Percentiles rank a stretch among this genome's conserved stretches.
phyloP scores from a whole-genome alignment of 129 eudicot genomes.

The Pulicaria dysenterica region DNA sequence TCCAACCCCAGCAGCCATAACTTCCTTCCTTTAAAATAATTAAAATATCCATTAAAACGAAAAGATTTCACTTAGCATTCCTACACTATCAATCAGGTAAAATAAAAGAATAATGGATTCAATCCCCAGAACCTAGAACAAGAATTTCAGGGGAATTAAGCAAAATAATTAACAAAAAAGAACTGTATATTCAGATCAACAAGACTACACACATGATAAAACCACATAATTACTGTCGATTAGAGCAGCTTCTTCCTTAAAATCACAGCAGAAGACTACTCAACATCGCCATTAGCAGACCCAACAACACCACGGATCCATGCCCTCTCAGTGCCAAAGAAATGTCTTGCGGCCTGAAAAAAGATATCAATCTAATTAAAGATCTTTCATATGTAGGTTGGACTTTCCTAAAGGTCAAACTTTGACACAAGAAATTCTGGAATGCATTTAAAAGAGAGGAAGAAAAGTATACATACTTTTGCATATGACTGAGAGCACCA shows the following conservation, averaged over 20 bases:
- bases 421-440: neutral
- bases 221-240: constrained; percentile 11
- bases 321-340: constrained; percentile 40
- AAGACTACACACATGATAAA: constrained; percentile 15
- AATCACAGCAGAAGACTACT: constrained; percentile 31
- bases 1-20: too few species aligned
- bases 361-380: neutral
- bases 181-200: constrained; percentile 10
- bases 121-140: constrained; percentile 27
- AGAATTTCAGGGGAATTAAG: constrained; percentile 21
- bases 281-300: constrained; percentile 32
- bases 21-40: neutral
- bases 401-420: neutral
- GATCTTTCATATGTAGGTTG: neutral
- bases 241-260: constrained; percentile 18
- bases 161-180: constrained; percentile 32
- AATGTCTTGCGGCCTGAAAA: constrained; percentile 63
- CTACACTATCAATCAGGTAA: constrained; percentile 32
- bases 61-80: constrained; percentile 24
- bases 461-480: constrained; percentile 31
- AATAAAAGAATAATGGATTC: constrained; percentile 44
- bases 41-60: constrained; percentile 3
- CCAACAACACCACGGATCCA: constrained; percentile 31
- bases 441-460: constrained; percentile 1
- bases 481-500: constrained; percentile 50